Base-by-base conservation (phyloP, 2,329 filamentous ascomycete genomes). In the Aspergillus spinulosporus region DNA sequence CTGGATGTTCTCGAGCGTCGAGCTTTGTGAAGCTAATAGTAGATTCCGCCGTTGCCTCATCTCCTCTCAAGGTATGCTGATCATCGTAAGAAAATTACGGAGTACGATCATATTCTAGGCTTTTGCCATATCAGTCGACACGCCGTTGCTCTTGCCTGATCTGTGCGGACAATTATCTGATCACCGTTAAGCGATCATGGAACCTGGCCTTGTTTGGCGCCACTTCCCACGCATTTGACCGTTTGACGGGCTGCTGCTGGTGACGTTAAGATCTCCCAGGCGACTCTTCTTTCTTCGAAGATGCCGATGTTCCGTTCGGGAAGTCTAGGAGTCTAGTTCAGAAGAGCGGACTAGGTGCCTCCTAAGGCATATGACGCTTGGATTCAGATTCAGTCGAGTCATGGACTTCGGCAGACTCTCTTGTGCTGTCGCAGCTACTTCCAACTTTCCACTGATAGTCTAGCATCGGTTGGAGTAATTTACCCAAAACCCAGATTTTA, bases 91-190 rank as follows among this genome's bases (percentile, higher is more conserved):
- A 48, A 52, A 48, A 66, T 67, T 68, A 61, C 59, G 64, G 68
- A 66, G 66, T 68, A 61, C 59, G 64, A 69, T 68, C 66, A 57
- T 54, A 64, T 65, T 59, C 59, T 61, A 59, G 62, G 60, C 60
- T 68, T 65, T 68, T 68, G 52, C 66, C 64, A 51, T 44, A 56
- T 62, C 59, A 21, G 66, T 66, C 46, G 49, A 68, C 50, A 57
- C 52, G 54, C 36, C 56, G 66, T 59, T 60, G 54, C 58, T 68
- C 65, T 50, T 60, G 64, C 65, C 59, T 54, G 58, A 62, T 44
- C 52, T 43, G 62, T 63, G 58, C 52, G 57, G 40, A 21, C 29
- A 51, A 66, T 62, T 64, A 63, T 64, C 61, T 66, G 66, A 67
- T 66, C 67, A 52, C 63, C 63, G 58, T 57, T 60, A 62, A 66